Conservation (phyloP, 116 monocot genomes). For the Zostera marina region DNA sequence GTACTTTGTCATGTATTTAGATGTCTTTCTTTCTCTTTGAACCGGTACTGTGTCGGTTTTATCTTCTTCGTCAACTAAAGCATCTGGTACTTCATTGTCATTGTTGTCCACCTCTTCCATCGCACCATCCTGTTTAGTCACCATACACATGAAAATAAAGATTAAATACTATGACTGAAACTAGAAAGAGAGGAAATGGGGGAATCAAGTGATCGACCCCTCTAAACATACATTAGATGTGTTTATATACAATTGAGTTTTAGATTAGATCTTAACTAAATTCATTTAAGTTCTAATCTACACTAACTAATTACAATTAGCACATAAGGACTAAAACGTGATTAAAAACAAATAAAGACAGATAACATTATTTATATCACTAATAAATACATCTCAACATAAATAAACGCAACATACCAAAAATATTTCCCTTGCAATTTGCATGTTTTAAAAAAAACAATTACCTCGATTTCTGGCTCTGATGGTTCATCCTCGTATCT, state of each 20-base stretch:
- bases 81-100: slow-evolving; percentile 52
- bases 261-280: no score
- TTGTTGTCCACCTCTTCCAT: slow-evolving; percentile 53
- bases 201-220: no score
- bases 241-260: no score
- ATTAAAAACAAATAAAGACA: no score
- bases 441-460: not conserved
- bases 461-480: slow-evolving; percentile 88
- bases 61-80: slow-evolving; percentile 59
- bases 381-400: no score
- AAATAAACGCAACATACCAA: not conserved
- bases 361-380: no score
- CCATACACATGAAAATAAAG: not conserved
- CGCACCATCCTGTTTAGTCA: slow-evolving; percentile 57
- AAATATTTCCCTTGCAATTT: not conserved
- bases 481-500: slow-evolving; percentile 96
- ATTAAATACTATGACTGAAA: no score
- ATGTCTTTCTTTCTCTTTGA: slow-evolving; percentile 54
- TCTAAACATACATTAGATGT: no score
- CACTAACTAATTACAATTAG: no score
- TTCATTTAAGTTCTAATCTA: no score
- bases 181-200: no score
- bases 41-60: slow-evolving; percentile 37
- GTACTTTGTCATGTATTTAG: slow-evolving; percentile 99
- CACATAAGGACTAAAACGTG: no score